These are phyloP conservation scores for Saccharomycopsis javanensis DNA, from an alignment of 805 yeast genomes.

Conservation along the genomic window DNA sequence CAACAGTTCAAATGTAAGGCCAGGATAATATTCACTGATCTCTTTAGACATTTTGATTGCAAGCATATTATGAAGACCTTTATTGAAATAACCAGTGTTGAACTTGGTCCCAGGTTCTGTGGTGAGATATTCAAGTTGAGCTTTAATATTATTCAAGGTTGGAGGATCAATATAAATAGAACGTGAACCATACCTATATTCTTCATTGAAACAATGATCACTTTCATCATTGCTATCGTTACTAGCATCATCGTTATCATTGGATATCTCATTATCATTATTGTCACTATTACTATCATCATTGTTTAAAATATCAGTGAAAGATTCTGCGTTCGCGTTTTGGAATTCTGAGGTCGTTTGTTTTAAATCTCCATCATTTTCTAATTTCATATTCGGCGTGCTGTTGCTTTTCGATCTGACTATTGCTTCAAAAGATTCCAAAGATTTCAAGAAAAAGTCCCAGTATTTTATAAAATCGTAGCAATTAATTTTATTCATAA, in stretches of 20 bases:
- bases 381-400: not conserved
- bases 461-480: conserved; percentile 12
- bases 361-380: not conserved
- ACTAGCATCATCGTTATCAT: not conserved
- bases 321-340: not conserved
- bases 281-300: not conserved
- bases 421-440: conserved; percentile 6
- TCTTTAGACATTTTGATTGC: not conserved
- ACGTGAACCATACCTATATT: not conserved
- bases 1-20: not conserved
- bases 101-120: conserved; percentile 10
- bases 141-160: conserved; percentile 14
- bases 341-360: not conserved
- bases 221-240: not conserved
- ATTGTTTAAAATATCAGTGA: not conserved
- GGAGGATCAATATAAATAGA: not conserved
- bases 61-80: not conserved
- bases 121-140: conserved; percentile 16
- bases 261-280: not conserved
- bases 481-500: conserved; percentile 4
- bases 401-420: not conserved
- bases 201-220: not conserved
- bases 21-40: not conserved
- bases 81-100: not conserved
- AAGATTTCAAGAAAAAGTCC: conserved; percentile 4